Percentiles rank a stretch among this genome's conserved stretches.
These are phyloP conservation scores for Cladophialophora exuberans DNA, from an alignment of 2,329 filamentous ascomycete genomes.

Conservation along the genomic window DNA sequence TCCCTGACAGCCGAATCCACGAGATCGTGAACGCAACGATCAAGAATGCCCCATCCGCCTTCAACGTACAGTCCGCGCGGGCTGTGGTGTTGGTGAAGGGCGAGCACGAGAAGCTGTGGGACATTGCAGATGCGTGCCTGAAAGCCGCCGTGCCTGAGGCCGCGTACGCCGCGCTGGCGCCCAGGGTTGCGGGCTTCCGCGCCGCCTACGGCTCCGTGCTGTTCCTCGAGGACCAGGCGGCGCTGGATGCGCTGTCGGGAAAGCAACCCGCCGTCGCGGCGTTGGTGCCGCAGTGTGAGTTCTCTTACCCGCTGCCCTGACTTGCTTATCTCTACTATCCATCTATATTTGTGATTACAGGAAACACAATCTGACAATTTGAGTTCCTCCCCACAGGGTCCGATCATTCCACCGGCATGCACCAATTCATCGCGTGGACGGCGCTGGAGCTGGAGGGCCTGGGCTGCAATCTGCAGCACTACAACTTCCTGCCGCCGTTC, in stretches of 20 bases:
- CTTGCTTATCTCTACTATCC: not conserved
- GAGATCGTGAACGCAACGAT: not conserved
- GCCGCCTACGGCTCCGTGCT: constrained; percentile 77
- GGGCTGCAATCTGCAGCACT: constrained; percentile 88
- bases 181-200: constrained; percentile 29
- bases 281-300: not conserved
- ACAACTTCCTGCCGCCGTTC: constrained; percentile 74
- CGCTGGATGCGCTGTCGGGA: constrained; percentile 62
- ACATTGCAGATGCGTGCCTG: constrained; percentile 56
- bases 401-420: constrained; percentile 76
- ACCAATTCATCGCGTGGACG: constrained; percentile 70
- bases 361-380: not conserved
- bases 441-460: constrained; percentile 81
- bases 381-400: constrained; percentile 5
- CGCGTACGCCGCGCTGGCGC: constrained; percentile 6
- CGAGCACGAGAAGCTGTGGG: constrained; percentile 89
- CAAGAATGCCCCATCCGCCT: constrained; percentile 64
- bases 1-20: constrained; percentile 14
- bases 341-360: not conserved
- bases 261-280: constrained; percentile 41
- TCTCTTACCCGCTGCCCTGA: not conserved
- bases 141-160: constrained; percentile 13
- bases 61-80: constrained; percentile 86
- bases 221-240: constrained; percentile 79
- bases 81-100: constrained; percentile 75